A percentile compares a stretch with the other conserved stretches of the same genome.
These are phyloP conservation scores for Cladochytrium replicatum DNA, from an alignment of 192 early-diverging fungal species.

Conservation along the genomic window DNA sequence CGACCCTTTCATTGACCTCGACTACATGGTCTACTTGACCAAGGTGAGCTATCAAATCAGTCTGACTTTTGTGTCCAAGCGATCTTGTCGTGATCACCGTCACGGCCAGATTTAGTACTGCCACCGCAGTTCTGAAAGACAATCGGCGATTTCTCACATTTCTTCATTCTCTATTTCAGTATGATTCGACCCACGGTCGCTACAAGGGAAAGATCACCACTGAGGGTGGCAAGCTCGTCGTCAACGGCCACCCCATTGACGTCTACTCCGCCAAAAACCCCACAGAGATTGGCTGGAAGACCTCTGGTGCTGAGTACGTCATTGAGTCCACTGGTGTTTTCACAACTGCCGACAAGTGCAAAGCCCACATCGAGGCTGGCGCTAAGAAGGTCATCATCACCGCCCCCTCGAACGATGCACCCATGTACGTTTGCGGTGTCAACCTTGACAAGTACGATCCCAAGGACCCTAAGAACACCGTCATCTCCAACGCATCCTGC, in stretches of 20 bases:
- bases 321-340: conserved; percentile 99
- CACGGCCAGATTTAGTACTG: neutral
- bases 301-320: conserved; percentile 68
- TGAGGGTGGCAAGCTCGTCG: conserved; percentile 79
- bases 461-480: conserved; percentile 61
- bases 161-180: conserved; percentile 95
- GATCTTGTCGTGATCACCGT: neutral
- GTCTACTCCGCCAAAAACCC: conserved; percentile 73
- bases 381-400: conserved; percentile 99
- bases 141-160: conserved; percentile 21
- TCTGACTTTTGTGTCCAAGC: conserved; percentile 1
- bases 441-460: conserved; percentile 94
- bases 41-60: conserved; percentile 1
- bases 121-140: neutral
- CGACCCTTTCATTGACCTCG: conserved; percentile 92
- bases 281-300: conserved; percentile 81
- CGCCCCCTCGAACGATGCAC: conserved; percentile 91
- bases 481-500: conserved; percentile 98
- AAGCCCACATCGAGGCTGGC: conserved; percentile 77
- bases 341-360: conserved; percentile 82
- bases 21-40: conserved; percentile 71
- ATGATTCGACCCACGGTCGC: conserved; percentile 97
- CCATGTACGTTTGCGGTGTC: conserved; percentile 94
- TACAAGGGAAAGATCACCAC: conserved; percentile 74
- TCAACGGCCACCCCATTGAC: conserved; percentile 73